Base-by-base conservation (phyloP, 257 asterid species). In the Henckelia pumila region DNA sequence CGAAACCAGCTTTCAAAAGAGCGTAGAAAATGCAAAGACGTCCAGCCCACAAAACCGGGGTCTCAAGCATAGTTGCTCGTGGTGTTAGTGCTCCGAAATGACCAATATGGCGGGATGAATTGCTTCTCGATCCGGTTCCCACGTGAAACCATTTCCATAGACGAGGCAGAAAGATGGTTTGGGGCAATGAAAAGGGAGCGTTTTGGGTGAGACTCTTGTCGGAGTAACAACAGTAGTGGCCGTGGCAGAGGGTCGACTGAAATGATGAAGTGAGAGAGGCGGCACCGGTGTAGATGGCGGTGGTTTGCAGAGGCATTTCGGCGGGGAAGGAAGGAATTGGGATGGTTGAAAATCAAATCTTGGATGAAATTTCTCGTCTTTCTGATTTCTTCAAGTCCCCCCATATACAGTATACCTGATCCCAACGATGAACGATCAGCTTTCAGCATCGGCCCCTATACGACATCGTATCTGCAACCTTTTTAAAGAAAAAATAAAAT, bases 41-140 rank as follows among this genome's bases (percentile, higher is more conserved):
- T 33, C 98, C 98, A 47, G 88, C 98, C 98, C 98, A 91, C 69
- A 92, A 62, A 49, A 89, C 83, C 6, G 97, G 96, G 44, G 89
- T 64, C 82, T 89, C 93, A 2, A 92, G 80, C 75, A 92, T 59
- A 73, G 85, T 78, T 52, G 95, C 88, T n/a, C 29, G 23, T 11
- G 81, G 81, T 10, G 69, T 58, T 28, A 65, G 64, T 40, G 59
- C 28, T 70, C 68, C 65, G 17, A 17, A 61, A 26, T 3, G 8
- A 19, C 64, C 77, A 67, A 33, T 66, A 69, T 70, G 11, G 17
- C 40, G 53, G 23, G 69, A 61, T 59, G 71, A 67, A 68, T 64
- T 73, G 74, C 70, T 77, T 28, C 73, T 33, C 37, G 85, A 60
- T 78, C 78, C 79, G 53, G 59, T 3, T 33, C 77, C 76, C 57